Conservation (phyloP, 441 rosid species). For the Kokia cookei region DNA sequence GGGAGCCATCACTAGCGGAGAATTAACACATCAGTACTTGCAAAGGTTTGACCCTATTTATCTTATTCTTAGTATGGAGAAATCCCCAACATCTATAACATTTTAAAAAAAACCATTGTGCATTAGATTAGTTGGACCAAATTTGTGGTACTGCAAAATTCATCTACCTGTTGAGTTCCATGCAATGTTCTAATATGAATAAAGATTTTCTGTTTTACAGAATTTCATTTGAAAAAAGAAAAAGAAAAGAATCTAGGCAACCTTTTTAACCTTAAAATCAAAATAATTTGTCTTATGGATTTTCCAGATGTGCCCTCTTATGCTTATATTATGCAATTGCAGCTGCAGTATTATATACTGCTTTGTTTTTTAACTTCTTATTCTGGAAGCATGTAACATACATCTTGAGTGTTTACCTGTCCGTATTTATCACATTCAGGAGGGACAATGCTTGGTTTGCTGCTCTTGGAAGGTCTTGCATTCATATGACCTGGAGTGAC, state of each 20-base stretch:
- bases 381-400: neutral
- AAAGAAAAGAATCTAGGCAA: neutral
- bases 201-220: neutral
- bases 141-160: neutral
- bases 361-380: neutral
- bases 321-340: neutral
- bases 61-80: neutral
- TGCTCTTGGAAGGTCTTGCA: conserved; percentile 74
- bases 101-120: neutral
- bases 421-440: conserved; percentile 33
- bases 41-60: conserved; percentile 21
- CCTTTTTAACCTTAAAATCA: neutral
- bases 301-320: neutral
- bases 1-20: conserved; percentile 91
- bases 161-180: neutral
- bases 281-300: neutral
- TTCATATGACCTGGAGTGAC: conserved; percentile 91
- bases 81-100: neutral
- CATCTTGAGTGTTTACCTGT: neutral
- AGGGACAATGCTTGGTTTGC: conserved; percentile 95
- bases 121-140: neutral
- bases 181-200: neutral
- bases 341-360: neutral
- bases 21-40: conserved; percentile 72
- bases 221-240: neutral